Evolutionary conservation across 1,139 yeast species (phyloP), one percentile per base, ranked within the genome.

Genomic region (Lodderomyces theae): DNA sequence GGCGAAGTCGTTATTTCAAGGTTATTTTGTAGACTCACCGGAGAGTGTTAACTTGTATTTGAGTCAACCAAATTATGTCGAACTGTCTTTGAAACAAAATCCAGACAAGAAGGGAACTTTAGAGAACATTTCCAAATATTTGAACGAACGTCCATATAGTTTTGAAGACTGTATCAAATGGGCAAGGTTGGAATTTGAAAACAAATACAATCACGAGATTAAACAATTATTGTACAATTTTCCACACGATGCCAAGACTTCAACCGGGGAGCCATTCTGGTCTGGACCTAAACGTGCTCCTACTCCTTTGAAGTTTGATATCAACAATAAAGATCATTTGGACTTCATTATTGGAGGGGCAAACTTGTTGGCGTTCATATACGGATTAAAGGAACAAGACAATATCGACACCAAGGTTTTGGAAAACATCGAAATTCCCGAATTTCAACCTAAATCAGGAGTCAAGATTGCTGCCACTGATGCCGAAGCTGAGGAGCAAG

Each of bases 241-340:
- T 77, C 98, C 98, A 22, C 79, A 76, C 48, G 98, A 92, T 65
- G 95, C 97, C 5, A 82, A 77, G 42, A 92, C 97, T 2, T 82
- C 96, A 0, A 76, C 77, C 43, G 98, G 98, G 42, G 90, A 85
- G 28, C 94, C 95, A 50, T 92, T 92, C 67, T 92, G 99, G 99
- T 81, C 96, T 19, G 97, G 97, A 46, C 95, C 97, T 35, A 92
- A 92, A 69, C 82, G 98, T 62, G 96, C 96, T 17, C 99, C 99
- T 41, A 79, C 77, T 36, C 89, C 96, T 16, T 73, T 89, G 48
- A 71, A 52, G 13, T 90, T 92, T 60, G 95, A 89, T 57, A 72
- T 84, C 50, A 69, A 79, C 52, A 81, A 89, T 57, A 74, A 74
- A 10, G 84, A 86, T 55, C 97, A 92, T 60, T 77, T 82, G 60